Evolutionary conservation across 1,284 basidiomycete genomes (phyloP), one percentile per base, ranked within the genome.

Genomic region (Ceratobasidium sp.): DNA sequence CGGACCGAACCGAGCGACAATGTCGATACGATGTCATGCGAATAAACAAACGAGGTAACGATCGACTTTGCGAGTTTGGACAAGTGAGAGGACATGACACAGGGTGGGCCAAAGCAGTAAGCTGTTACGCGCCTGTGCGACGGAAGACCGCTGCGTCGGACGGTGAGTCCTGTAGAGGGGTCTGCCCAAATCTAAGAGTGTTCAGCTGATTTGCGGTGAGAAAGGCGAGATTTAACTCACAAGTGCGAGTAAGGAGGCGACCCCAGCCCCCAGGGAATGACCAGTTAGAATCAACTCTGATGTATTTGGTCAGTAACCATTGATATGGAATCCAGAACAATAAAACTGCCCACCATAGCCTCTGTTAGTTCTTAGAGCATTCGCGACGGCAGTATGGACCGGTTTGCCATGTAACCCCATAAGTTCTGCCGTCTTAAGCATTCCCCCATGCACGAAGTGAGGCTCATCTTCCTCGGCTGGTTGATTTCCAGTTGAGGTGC

Each of bases 181-280:
- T 95, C 92, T 1, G 94, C 93, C 95, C 95, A 96, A 89, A 94
- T 93, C 93, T 94, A 39, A 12, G 15, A 66, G 40, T 63, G 49
- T 56, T 40, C 39, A 18, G 9, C 61, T n/a, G 23, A 9, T 20
- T 18, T n/a, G 12, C 20, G 46, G 53, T 4, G 23, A 18, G 46
- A 39, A 46, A 20, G 46, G 42, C 53, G 23, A 61, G 3, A 39
- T 33, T 33, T 4, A 13, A 86, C 89, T 82, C 81, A 92, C 92
- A 84, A 96, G 85, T 51, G 91, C 93, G n/a, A 95, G 86, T 13
- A 95, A 86, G 0, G 91, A 89, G 12, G 93, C 93, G 0, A 97
- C 94, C 0, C 95, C 96, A 5, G 95, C 95, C 10, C 96, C 96
- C 2, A 97, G 88, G 83, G 94, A 95, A 84, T 97, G 96, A 1